These are phyloP conservation scores for Aureobasidium zeae DNA, from an alignment of 2,329 filamentous ascomycete species.

Conservation along the genomic window DNA sequence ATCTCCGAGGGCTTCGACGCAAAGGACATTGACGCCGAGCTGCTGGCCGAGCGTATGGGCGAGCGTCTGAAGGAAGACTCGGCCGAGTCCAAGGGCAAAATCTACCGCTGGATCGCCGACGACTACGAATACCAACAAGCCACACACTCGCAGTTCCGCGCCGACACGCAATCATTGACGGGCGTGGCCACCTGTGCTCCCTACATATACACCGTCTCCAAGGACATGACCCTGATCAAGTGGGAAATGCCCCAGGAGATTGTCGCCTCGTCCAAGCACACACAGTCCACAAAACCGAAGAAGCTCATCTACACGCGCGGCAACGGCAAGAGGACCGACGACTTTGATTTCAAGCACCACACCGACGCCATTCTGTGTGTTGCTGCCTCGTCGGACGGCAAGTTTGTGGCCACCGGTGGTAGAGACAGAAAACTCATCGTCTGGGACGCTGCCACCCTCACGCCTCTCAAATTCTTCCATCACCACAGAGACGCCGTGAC, in stretches of 20 bases:
- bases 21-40: conserved; percentile 81
- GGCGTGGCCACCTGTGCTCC: conserved; percentile 70
- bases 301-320: conserved; percentile 56
- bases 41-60: conserved; percentile 56
- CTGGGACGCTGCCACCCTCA: conserved; percentile 73
- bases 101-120: conserved; percentile 71
- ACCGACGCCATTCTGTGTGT: conserved; percentile 71
- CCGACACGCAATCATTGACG: conserved; percentile 69
- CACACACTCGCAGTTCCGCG: conserved; percentile 63
- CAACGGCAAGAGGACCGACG: conserved; percentile 49
- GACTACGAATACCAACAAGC: conserved; percentile 62
- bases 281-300: conserved; percentile 50
- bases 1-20: conserved; percentile 85
- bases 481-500: conserved; percentile 86
- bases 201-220: conserved; percentile 79
- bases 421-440: conserved; percentile 76
- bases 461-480: conserved; percentile 72
- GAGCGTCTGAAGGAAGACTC: conserved; percentile 86
- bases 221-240: conserved; percentile 76
- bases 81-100: conserved; percentile 78
- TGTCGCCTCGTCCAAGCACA: conserved; percentile 38
- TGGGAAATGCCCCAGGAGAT: conserved; percentile 64
- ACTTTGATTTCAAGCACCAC: conserved; percentile 60
- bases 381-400: conserved; percentile 79
- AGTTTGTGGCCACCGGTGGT: conserved; percentile 84